Evolutionary conservation across 768 basidiomycete species (phyloP), one percentile per base, ranked within the genome.

Genomic region (Tubosaeta sp.): DNA sequence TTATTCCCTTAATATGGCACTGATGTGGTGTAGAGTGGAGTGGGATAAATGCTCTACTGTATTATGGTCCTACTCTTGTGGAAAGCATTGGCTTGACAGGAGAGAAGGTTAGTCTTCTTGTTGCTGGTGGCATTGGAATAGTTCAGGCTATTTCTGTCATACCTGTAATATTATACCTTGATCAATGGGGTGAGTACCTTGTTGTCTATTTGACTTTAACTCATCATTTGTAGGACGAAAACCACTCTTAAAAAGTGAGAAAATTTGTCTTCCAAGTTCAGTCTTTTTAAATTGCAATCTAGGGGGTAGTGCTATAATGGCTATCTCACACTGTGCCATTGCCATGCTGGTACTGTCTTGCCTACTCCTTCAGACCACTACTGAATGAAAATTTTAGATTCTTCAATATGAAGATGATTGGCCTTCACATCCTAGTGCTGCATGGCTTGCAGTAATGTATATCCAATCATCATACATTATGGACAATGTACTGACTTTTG

Each of bases 1-100:
- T n/a, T 46, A 16, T 50, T 48, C 25, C 14, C 31, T 44, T 43
- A 29, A 17, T n/a, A 42, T n/a, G 7, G 16, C 46, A 43, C 31
- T 52, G 11, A 53, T 14, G 3, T 2, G 11, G 16, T 25, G 16
- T 59, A 91, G 88, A 91, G 71, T 91, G 90, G 90, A 85, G 83
- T 52, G 90, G 90, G 2, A 92, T 91, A 56, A 92, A 91, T 61
- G 88, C 90, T 10, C 64, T 92, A 31, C 72, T 91, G 8, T 92
- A 91, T 60, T 92, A 90, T 58, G 89, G 88, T 1, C 90, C 90
- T 1, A 82, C 81, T 0, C 73, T 92, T 3, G 78, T 91, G 43
- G 75, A 66, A 31, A 81, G 73, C 46, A 75, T 91, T 41, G 88
- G 87, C 5, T 54, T 91, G 26, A 70, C 72, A 19, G 83, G 84